phyloP scores from a whole-genome alignment of 2,329 filamentous ascomycete genomes.

The Aspergillus sp. region DNA sequence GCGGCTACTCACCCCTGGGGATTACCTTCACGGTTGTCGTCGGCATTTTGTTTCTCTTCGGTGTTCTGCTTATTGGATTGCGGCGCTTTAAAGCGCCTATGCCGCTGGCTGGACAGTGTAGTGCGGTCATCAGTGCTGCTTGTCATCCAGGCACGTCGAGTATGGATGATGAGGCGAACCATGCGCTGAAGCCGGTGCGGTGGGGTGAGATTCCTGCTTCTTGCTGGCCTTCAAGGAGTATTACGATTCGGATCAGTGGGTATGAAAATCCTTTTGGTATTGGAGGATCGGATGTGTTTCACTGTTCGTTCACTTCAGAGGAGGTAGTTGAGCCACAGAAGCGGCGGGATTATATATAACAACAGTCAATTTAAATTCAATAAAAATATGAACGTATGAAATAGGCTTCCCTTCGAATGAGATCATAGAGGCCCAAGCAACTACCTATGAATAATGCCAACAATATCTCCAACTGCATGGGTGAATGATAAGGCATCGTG shows the following conservation, averaged over 20 bases:
- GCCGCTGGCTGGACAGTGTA: slow-evolving; percentile 2
- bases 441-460: too few species aligned
- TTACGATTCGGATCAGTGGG: too few species aligned
- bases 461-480: too few species aligned
- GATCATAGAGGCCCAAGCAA: too few species aligned
- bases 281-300: too few species aligned
- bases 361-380: background rate
- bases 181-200: slow-evolving; percentile 1
- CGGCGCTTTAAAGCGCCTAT: background rate
- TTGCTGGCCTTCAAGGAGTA: background rate
- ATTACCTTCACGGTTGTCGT: slow-evolving; percentile 4
- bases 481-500: too few species aligned
- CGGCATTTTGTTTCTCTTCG: background rate
- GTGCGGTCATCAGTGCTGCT: slow-evolving; percentile 1
- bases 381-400: too few species aligned
- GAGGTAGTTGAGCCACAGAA: background rate
- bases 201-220: background rate
- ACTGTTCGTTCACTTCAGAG: background rate
- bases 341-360: background rate
- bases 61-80: slow-evolving; percentile 1
- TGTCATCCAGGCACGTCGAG: background rate
- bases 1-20: background rate
- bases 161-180: background rate
- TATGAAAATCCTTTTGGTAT: too few species aligned
- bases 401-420: too few species aligned